A percentile compares a stretch with the other conserved stretches of the same genome.
phyloP scores from a whole-genome alignment of 495 filamentous ascomycete genomes.

The Tetracladium setigerum region DNA sequence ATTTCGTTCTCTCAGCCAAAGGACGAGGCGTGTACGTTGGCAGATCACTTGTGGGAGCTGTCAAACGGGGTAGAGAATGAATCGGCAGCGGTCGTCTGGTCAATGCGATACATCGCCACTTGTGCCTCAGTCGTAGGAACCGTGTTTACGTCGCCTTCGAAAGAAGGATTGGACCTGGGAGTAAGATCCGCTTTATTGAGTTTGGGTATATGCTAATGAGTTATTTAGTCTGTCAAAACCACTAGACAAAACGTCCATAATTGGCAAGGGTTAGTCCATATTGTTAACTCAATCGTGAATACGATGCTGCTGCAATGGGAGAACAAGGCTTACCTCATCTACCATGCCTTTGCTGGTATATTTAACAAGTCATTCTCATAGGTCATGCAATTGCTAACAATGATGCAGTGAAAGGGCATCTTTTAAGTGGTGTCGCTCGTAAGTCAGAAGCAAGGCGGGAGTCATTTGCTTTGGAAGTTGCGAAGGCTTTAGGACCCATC shows the following conservation, averaged over 20 bases:
- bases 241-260: not conserved
- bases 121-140: not conserved
- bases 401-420: not conserved
- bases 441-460: not conserved
- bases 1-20: not conserved
- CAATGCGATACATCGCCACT: not conserved
- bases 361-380: not conserved
- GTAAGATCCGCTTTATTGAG: not conserved
- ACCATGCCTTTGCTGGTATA: not conserved
- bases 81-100: not conserved
- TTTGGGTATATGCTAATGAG: constrained; percentile 1
- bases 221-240: not conserved
- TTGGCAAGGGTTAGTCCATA: not conserved
- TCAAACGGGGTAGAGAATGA: not conserved
- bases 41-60: not conserved
- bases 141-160: not conserved
- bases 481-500: not conserved
- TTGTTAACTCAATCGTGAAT: not conserved
- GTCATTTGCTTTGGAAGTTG: not conserved
- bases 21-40: not conserved
- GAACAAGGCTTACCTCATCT: not conserved
- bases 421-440: not conserved
- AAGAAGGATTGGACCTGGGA: not conserved
- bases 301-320: not conserved
- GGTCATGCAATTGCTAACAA: too few relatives aligned